Conservation (phyloP, 176 grass and related monocot genomes). For the Raddia guianensis region DNA sequence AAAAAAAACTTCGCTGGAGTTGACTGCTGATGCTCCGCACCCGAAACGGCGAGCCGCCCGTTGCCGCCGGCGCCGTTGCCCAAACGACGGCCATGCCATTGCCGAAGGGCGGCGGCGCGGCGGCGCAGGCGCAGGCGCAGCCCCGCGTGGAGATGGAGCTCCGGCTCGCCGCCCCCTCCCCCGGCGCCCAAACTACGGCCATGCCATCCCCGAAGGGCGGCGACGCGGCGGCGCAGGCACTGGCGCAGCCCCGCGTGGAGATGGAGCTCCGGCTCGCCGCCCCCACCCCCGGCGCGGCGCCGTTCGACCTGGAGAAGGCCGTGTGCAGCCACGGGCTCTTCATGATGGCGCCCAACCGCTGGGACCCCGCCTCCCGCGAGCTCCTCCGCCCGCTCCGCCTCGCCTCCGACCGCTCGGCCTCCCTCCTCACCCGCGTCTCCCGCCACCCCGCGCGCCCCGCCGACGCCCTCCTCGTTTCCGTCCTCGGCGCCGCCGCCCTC, state of each 20-base stretch:
- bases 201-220: not conserved
- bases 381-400: slow-evolving; percentile 78
- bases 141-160: slow-evolving; percentile 42
- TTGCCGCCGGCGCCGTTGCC: not conserved
- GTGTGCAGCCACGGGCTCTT: slow-evolving; percentile 94
- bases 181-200: not conserved
- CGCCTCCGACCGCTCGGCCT: slow-evolving; percentile 51
- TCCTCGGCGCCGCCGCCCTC: slow-evolving; percentile 43
- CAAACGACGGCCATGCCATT: not conserved
- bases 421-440: slow-evolving; percentile 52
- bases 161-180: not conserved
- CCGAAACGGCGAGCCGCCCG: too few relatives aligned
- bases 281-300: slow-evolving; percentile 4
- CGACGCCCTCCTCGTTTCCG: slow-evolving; percentile 51
- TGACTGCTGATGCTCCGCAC: too few relatives aligned
- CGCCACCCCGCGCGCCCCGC: slow-evolving; percentile 42
- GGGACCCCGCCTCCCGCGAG: slow-evolving; percentile 57
- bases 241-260: slow-evolving; percentile 15
- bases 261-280: slow-evolving; percentile 35
- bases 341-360: slow-evolving; percentile 93
- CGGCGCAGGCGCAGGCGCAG: not conserved
- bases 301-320: slow-evolving; percentile 71
- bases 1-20: too few relatives aligned
- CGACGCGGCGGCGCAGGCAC: not conserved
- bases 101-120: not conserved